These are phyloP conservation scores for Starmerella geochares DNA, from an alignment of 805 yeast genomes.

Conservation along the genomic window DNA sequence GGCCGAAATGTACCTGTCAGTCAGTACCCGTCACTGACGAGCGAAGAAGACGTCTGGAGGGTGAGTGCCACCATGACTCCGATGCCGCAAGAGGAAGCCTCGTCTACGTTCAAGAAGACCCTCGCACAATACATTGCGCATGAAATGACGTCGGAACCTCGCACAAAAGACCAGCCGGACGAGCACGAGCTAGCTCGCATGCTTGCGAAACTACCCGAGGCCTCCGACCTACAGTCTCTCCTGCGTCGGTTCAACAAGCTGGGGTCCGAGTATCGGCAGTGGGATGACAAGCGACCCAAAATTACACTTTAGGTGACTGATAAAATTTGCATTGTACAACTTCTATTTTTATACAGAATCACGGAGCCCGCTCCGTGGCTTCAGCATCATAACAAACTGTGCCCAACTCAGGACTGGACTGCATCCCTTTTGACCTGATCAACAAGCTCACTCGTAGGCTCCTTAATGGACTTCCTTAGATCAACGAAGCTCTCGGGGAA, in stretches of 20 bases:
- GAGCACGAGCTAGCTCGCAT: constrained; percentile 24
- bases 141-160: constrained; percentile 27
- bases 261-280: constrained; percentile 27
- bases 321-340: no score
- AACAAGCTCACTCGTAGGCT: constrained; percentile 11
- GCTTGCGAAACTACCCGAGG: constrained; percentile 26
- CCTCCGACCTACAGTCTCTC: constrained; percentile 25
- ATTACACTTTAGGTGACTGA: constrained; percentile 4
- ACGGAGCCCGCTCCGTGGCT: constrained; percentile 4
- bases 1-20: constrained; percentile 23
- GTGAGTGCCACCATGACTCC: constrained; percentile 27
- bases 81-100: constrained; percentile 1
- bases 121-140: constrained; percentile 26
- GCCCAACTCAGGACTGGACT: no score
- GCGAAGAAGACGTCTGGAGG: constrained; percentile 32
- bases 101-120: constrained; percentile 25
- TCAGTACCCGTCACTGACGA: constrained; percentile 27
- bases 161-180: constrained; percentile 19
- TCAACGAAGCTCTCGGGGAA: constrained; percentile 22
- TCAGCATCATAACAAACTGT: background rate
- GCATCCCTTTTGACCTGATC: constrained; percentile 9
- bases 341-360: background rate
- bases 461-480: constrained; percentile 17
- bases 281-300: constrained; percentile 23
- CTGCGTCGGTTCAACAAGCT: constrained; percentile 30